These are phyloP conservation scores for Pseudonitzschia multiseries DNA, from an alignment of 108 stramenopile genomes.

Conservation along the genomic window DNA sequence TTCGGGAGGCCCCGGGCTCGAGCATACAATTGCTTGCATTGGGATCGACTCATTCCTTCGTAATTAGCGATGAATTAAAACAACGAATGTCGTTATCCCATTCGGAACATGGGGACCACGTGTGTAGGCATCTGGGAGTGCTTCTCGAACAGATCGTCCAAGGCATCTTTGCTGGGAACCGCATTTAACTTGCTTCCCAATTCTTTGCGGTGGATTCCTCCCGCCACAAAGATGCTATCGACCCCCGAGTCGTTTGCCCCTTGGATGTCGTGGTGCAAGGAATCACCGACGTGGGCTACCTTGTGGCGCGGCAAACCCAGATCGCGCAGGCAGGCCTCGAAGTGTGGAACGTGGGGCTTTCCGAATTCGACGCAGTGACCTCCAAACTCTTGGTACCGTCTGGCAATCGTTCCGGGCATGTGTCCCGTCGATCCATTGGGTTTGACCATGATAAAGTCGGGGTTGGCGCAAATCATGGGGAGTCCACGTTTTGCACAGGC, in stretches of 20 bases:
- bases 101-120: conserved; percentile 43
- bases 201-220: conserved; percentile 69
- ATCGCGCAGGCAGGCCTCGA: conserved; percentile 55
- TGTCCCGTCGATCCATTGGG: conserved; percentile 50
- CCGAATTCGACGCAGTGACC: conserved; percentile 64
- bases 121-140: conserved; percentile 37
- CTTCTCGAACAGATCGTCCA: conserved; percentile 34
- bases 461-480: conserved; percentile 82
- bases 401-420: conserved; percentile 81
- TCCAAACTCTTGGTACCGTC: conserved; percentile 53
- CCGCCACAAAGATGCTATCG: conserved; percentile 63
- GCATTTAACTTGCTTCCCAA: conserved; percentile 40
- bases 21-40: no score
- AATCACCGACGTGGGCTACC: conserved; percentile 85
- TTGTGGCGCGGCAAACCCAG: conserved; percentile 29
- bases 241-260: conserved; percentile 76
- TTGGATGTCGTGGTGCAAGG: conserved; percentile 86
- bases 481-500: conserved; percentile 41
- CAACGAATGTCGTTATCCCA: neutral
- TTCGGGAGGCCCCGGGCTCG: no score
- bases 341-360: conserved; percentile 70
- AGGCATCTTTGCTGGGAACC: conserved; percentile 16
- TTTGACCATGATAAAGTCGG: conserved; percentile 65
- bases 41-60: no score
- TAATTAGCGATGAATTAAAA: no score